phyloP scores from a whole-genome alignment of 306 rosid species.

The Hippophae gyantsensis region DNA sequence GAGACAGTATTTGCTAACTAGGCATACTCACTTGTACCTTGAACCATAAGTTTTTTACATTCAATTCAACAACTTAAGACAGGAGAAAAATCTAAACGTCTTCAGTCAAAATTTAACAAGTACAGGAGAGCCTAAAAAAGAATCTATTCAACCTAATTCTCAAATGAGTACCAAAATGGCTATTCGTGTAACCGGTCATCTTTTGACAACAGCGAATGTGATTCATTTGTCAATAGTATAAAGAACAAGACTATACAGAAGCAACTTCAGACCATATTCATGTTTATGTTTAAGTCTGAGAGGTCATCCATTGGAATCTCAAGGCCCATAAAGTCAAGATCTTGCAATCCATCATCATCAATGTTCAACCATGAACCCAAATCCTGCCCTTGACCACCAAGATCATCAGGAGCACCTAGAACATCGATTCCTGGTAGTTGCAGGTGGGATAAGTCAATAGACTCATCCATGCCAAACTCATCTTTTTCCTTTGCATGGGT shows the following conservation, averaged over 20 bases:
- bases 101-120: conserved; percentile 82
- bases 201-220: conserved; percentile 55
- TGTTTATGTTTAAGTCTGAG: conserved; percentile 72
- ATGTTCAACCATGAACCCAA: conserved; percentile 94
- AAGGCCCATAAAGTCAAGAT: conserved; percentile 95
- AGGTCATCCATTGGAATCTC: conserved; percentile 99
- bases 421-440: conserved; percentile 88
- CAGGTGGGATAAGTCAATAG: conserved; percentile 62
- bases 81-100: conserved; percentile 70
- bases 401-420: conserved; percentile 71
- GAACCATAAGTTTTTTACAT: conserved; percentile 90
- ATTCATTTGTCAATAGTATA: conserved; percentile 89
- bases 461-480: conserved; percentile 53
- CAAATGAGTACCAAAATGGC: conserved; percentile 51
- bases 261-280: conserved; percentile 74
- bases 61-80: conserved; percentile 58
- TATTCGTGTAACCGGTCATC: conserved; percentile 65
- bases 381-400: conserved; percentile 79
- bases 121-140: conserved; percentile 64
- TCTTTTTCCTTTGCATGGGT: conserved; percentile 55
- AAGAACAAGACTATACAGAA: conserved; percentile 87
- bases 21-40: conserved; percentile 69
- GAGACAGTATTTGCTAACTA: conserved; percentile 59
- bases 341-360: conserved; percentile 77
- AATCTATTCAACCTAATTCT: conserved; percentile 89